Conservation (phyloP, 2,329 filamentous ascomycete genomes). For the Fusarium pseudoanthophilum region DNA sequence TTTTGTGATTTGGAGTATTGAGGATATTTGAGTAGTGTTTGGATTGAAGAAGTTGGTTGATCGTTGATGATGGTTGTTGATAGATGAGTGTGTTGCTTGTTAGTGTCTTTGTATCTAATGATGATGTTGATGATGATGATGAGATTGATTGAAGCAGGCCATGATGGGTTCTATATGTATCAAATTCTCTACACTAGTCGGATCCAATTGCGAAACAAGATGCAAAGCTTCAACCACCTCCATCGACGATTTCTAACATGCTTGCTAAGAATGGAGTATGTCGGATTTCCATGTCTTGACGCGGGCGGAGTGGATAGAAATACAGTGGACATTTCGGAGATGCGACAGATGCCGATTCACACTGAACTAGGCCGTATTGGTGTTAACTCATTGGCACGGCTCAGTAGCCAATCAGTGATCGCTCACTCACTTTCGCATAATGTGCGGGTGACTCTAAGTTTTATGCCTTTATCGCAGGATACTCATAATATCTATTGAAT, state of each 20-base stretch:
- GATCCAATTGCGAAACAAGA: neutral
- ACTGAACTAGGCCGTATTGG: no score
- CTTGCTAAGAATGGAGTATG: neutral
- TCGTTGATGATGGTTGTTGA: no score
- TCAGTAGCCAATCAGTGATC: neutral
- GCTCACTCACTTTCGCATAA: neutral
- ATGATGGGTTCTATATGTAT: neutral
- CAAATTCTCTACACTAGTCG: rapidly evolving
- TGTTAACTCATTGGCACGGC: no score
- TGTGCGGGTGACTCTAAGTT: neutral
- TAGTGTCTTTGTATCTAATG: no score
- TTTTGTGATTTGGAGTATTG: neutral
- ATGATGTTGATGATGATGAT: neutral
- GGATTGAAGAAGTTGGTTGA: no score
- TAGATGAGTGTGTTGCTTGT: no score
- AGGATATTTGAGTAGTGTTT: no score
- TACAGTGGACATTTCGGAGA: neutral
- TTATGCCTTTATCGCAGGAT: rapidly evolving
- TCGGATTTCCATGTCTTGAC: conserved; percentile 5
- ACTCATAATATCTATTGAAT: neutral
- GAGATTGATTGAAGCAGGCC: neutral
- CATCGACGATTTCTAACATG: neutral
- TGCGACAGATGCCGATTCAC: neutral
- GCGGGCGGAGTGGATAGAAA: neutral
- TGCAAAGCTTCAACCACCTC: rapidly evolving